These are phyloP conservation scores for Saccharomyces hybrid DNA, from an alignment of 1,139 yeast genomes.

Conservation along the genomic window DNA sequence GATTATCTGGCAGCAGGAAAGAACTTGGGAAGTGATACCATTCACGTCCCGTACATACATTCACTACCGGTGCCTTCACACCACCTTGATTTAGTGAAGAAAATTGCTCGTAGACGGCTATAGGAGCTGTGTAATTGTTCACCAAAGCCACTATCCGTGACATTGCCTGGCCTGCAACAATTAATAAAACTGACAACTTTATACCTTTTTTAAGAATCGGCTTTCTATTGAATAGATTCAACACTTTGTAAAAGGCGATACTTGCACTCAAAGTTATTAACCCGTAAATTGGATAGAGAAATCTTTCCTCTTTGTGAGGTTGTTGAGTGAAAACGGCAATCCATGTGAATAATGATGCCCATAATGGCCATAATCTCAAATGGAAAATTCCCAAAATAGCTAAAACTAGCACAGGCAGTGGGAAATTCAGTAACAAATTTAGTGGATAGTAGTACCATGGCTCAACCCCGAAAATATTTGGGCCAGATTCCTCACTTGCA, in stretches of 20 bases:
- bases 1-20: constrained; percentile 58
- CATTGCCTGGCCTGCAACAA: constrained; percentile 27
- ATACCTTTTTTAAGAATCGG: constrained; percentile 9
- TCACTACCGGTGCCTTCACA: constrained; percentile 31
- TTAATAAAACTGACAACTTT: constrained; percentile 7
- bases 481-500: constrained; percentile 65
- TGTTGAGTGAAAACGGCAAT: constrained; percentile 55
- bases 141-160: constrained; percentile 43
- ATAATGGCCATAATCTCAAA: constrained; percentile 28
- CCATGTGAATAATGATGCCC: constrained; percentile 57
- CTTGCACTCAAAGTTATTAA: constrained; percentile 60
- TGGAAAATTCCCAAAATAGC: constrained; percentile 28
- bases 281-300: constrained; percentile 78
- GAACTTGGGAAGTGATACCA: constrained; percentile 94
- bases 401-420: constrained; percentile 33
- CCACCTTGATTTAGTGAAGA: constrained; percentile 6
- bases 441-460: constrained; percentile 67
- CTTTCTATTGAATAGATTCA: constrained; percentile 13
- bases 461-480: constrained; percentile 85
- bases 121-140: constrained; percentile 56
- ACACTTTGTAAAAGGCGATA: constrained; percentile 36
- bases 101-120: constrained; percentile 37
- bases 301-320: constrained; percentile 92
- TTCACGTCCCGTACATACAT: constrained; percentile 84
- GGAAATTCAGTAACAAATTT: constrained; percentile 69